Conservation (phyloP, 2,329 filamentous ascomycete species). For the Hypoxylon sp. region DNA sequence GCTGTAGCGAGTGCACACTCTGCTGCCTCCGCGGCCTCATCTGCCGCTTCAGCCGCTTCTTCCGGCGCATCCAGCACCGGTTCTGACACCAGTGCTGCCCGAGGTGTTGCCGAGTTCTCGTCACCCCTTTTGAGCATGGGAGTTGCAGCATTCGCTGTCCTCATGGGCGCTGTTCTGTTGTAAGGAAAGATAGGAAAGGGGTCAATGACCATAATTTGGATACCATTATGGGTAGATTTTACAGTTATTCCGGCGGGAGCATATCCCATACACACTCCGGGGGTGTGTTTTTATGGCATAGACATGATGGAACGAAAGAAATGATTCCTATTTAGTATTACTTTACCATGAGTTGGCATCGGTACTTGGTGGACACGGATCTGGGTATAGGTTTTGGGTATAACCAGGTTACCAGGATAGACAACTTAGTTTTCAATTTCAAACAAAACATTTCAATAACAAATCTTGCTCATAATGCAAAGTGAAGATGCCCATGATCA, state of each 20-base stretch:
- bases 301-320: slow-evolving; percentile 4
- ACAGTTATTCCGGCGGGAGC: neutral
- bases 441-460: too few relatives aligned
- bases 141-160: slow-evolving; percentile 26
- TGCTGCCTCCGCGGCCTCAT: slow-evolving; percentile 5
- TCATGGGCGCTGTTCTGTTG: slow-evolving; percentile 33
- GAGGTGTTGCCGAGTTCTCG: slow-evolving; percentile 20
- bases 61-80: slow-evolving; percentile 7
- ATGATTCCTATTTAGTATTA: neutral
- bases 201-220: neutral
- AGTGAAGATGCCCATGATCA: too few relatives aligned
- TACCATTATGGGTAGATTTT: neutral
- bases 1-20: slow-evolving; percentile 16
- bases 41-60: slow-evolving; percentile 14
- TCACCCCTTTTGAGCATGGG: slow-evolving; percentile 30
- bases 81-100: slow-evolving; percentile 16
- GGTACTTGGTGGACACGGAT: too few relatives aligned
- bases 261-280: too few relatives aligned
- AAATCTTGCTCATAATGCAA: too few relatives aligned
- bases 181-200: slow-evolving; percentile 12
- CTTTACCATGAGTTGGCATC: too few relatives aligned
- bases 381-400: too few relatives aligned
- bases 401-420: too few relatives aligned
- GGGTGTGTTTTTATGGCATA: too few relatives aligned
- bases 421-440: too few relatives aligned